These are phyloP conservation scores for Knufia fluminis DNA, from an alignment of 2,329 filamentous ascomycete species.

Conservation along the genomic window DNA sequence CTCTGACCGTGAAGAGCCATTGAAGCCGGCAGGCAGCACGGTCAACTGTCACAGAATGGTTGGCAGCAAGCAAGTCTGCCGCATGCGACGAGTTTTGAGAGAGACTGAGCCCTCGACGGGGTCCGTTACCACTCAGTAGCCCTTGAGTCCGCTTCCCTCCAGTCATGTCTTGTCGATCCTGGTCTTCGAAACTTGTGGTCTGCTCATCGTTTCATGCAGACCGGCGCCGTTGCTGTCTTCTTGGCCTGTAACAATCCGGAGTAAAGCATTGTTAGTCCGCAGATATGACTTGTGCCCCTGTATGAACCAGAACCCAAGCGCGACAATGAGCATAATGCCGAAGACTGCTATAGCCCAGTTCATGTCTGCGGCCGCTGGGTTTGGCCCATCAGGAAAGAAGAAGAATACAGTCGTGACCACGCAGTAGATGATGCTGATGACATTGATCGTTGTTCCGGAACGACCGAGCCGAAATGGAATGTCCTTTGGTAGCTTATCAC, in stretches of 20 bases:
- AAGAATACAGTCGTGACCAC: slow-evolving; percentile 26
- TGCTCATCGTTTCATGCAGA: too few species aligned
- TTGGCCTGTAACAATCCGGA: slow-evolving; percentile 1
- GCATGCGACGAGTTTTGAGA: too few species aligned
- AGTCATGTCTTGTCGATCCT: too few species aligned
- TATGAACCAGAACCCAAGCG: slow-evolving; percentile 43
- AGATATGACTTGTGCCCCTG: slow-evolving; percentile 36
- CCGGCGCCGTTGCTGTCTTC: too few species aligned
- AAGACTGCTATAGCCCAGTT: slow-evolving; percentile 51
- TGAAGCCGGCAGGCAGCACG: too few species aligned
- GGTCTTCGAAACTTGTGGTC: too few species aligned
- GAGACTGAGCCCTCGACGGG: too few species aligned
- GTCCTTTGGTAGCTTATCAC: slow-evolving; percentile 15
- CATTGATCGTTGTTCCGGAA: slow-evolving; percentile 16
- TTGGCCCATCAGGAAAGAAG: slow-evolving; percentile 34
- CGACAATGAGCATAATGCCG: slow-evolving; percentile 45
- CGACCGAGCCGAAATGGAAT: slow-evolving; percentile 15
- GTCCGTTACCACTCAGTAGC: too few species aligned
- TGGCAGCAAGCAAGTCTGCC: too few species aligned
- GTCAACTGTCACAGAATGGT: too few species aligned
- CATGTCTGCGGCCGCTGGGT: slow-evolving; percentile 43
- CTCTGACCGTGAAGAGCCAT: too few species aligned
- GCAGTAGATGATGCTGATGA: slow-evolving; percentile 22
- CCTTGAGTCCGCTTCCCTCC: too few species aligned
- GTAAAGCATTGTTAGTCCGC: slow-evolving; percentile 24